Evolutionary conservation across 1,139 yeast genomes (phyloP).

Genomic region (Suhomyces chickasaworum): DNA sequence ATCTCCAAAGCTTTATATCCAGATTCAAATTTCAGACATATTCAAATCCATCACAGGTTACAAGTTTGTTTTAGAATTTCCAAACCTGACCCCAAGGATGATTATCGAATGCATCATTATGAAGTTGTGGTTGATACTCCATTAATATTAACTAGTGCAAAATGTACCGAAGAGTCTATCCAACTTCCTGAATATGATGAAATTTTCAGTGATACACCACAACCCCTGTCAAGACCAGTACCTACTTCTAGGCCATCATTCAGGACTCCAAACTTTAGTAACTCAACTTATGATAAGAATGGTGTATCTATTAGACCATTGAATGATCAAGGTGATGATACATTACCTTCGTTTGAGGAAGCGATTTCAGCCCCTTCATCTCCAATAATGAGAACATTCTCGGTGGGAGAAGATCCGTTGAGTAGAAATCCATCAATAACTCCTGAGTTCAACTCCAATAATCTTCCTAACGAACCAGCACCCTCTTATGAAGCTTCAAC

Average conservation of each 20-base stretch:
- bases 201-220: slow-evolving; percentile 12
- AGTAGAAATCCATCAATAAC: slow-evolving; percentile 38
- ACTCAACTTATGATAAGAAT: slow-evolving; percentile 21
- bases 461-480: slow-evolving; percentile 32
- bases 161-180: slow-evolving; percentile 66
- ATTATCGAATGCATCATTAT: slow-evolving; percentile 70
- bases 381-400: slow-evolving; percentile 39
- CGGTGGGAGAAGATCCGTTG: slow-evolving; percentile 38
- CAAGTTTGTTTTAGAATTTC: slow-evolving; percentile 81
- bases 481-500: slow-evolving; percentile 36
- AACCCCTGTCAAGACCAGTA: not conserved
- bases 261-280: slow-evolving; percentile 36
- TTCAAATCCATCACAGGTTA: slow-evolving; percentile 72
- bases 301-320: slow-evolving; percentile 42
- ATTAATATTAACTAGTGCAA: slow-evolving; percentile 66
- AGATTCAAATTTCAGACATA: slow-evolving; percentile 69
- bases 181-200: slow-evolving; percentile 70
- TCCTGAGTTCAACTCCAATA: slow-evolving; percentile 4
- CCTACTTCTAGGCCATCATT: slow-evolving; percentile 17
- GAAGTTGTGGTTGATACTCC: slow-evolving; percentile 93
- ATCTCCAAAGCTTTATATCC: slow-evolving; percentile 54
- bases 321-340: slow-evolving; percentile 27
- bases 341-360: slow-evolving; percentile 62
- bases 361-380: slow-evolving; percentile 41
- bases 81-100: slow-evolving; percentile 58